phyloP scores from a whole-genome alignment of 352 stramenopile species.

The Pythium folliculosum region DNA sequence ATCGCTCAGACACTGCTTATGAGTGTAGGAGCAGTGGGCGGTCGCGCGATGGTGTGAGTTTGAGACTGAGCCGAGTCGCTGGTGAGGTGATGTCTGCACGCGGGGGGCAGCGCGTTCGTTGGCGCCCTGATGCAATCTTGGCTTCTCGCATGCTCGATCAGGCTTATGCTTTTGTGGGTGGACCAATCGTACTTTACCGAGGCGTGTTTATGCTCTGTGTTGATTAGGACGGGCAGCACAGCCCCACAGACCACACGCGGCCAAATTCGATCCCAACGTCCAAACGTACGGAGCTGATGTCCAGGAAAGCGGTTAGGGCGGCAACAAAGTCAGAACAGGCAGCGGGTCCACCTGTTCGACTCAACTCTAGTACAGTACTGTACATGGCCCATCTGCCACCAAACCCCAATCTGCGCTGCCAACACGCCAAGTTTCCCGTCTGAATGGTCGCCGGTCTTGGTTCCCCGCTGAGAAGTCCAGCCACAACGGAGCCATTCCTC shows the following conservation, averaged over 20 bases:
- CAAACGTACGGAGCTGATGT: slow-evolving; percentile 12
- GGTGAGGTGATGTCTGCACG: not conserved
- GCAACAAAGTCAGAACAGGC: slow-evolving; percentile 7
- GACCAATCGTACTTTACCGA: slow-evolving; percentile 2
- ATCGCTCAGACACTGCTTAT: too few relatives aligned
- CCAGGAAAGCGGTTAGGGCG: not conserved
- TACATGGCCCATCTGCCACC: not conserved
- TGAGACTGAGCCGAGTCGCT: not conserved
- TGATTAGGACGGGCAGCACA: slow-evolving; percentile 2
- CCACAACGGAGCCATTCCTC: not conserved
- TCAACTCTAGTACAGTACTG: too few relatives aligned
- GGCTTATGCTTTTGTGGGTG: not conserved
- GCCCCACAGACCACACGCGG: too few relatives aligned
- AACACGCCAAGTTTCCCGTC: not conserved
- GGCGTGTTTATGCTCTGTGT: slow-evolving; percentile 1
- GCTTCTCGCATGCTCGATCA: not conserved
- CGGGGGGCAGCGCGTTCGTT: too few relatives aligned
- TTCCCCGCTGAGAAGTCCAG: not conserved
- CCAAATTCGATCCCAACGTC: not conserved
- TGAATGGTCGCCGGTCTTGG: not conserved
- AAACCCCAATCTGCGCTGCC: not conserved
- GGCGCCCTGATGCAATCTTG: not conserved
- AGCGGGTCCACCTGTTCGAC: not conserved
- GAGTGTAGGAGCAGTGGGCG: too few relatives aligned
- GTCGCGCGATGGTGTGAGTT: not conserved